These are phyloP conservation scores for Pyrus pyrifolia DNA, from an alignment of 306 rosid genomes.

Conservation along the genomic window DNA sequence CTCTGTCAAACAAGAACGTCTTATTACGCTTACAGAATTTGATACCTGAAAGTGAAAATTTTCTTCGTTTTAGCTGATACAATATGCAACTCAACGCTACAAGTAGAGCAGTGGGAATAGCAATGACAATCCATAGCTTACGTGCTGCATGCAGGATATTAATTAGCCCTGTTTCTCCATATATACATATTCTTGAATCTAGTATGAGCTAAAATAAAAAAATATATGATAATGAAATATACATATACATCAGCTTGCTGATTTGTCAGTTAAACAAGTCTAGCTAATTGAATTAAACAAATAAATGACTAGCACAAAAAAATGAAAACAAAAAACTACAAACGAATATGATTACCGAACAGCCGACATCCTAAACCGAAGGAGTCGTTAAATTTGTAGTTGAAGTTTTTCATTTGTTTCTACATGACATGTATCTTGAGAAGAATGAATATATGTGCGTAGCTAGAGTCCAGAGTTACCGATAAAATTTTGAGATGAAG, in stretches of 20 bases:
- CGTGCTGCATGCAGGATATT: not conserved
- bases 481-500: not conserved
- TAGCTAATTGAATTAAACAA: too few species aligned
- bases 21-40: not conserved
- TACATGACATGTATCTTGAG: too few species aligned
- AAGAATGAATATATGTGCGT: not conserved
- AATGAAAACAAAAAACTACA: too few species aligned
- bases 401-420: too few species aligned
- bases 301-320: too few species aligned
- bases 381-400: too few species aligned
- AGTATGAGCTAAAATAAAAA: too few species aligned
- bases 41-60: not conserved
- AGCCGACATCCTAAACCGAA: too few species aligned
- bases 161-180: not conserved
- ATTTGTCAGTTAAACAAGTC: not conserved
- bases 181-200: not conserved
- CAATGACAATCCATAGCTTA: constrained; percentile 7
- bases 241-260: not conserved
- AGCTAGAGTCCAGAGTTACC: not conserved
- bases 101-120: not conserved
- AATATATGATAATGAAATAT: too few species aligned
- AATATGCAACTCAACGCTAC: not conserved
- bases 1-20: not conserved
- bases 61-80: not conserved
- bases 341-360: too few species aligned